Evolutionary conservation across 2,329 filamentous ascomycete genomes (phyloP).

Genomic region (Cladosporium sphaerospermum): DNA sequence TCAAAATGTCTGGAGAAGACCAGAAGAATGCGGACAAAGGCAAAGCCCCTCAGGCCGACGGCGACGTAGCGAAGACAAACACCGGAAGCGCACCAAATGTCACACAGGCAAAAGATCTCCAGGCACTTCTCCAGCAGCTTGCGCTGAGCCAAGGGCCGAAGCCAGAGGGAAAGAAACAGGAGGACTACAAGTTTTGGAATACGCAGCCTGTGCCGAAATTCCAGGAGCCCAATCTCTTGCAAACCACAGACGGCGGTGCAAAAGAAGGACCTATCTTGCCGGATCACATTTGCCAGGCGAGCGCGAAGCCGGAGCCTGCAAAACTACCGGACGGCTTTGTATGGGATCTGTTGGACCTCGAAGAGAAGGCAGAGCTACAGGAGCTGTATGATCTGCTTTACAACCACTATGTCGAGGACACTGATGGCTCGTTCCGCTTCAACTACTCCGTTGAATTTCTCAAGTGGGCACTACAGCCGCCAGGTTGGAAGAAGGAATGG

Average conservation of each 20-base stretch:
- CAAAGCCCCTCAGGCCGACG: neutral
- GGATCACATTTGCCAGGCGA: conserved; percentile 64
- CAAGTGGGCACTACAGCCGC: conserved; percentile 90
- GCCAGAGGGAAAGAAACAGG: conserved; percentile 29
- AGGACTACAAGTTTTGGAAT: conserved; percentile 89
- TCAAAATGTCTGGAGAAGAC: neutral
- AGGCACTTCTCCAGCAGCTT: conserved; percentile 25
- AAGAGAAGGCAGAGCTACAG: conserved; percentile 66
- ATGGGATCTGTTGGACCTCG: conserved; percentile 87
- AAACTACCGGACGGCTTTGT: conserved; percentile 78
- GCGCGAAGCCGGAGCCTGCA: conserved; percentile 52
- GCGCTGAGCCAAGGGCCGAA: conserved; percentile 19
- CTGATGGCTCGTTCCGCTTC: conserved; percentile 95
- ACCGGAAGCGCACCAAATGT: conserved; percentile 11
- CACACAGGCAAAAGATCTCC: conserved; percentile 23
- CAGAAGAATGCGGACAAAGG: conserved; percentile 2
- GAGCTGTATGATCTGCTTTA: conserved; percentile 90
- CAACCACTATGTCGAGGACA: conserved; percentile 95
- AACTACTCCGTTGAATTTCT: conserved; percentile 87
- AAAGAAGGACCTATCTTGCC: conserved; percentile 77
- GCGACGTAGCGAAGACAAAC: neutral
- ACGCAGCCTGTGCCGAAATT: conserved; percentile 93
- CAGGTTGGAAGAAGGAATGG: conserved; percentile 90
- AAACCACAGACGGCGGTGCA: conserved; percentile 38
- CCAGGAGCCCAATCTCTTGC: conserved; percentile 38